A percentile compares a stretch with the other conserved stretches of the same genome.
phyloP scores from a whole-genome alignment of 441 rosid species.

The Populus tomentosa region DNA sequence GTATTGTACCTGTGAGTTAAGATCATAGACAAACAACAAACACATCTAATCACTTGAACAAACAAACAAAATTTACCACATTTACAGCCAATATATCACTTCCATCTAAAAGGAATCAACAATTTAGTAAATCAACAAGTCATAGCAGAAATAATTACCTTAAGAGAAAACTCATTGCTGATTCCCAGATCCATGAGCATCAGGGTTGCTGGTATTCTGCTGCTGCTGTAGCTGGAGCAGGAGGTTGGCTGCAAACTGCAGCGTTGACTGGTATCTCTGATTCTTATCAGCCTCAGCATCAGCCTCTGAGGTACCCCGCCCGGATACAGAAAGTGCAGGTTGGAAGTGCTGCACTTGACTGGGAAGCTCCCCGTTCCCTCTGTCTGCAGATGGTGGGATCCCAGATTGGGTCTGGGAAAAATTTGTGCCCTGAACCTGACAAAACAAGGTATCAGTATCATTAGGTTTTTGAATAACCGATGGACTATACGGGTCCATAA shows the following conservation, averaged over 20 bases:
- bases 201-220: conserved; percentile 36
- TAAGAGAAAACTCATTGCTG: conserved; percentile 35
- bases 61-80: background rate
- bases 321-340: conserved; percentile 43
- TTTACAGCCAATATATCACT: background rate
- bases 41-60: background rate
- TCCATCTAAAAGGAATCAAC: background rate
- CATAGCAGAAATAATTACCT: conserved; percentile 39
- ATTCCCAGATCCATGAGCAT: conserved; percentile 50
- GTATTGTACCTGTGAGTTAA: background rate
- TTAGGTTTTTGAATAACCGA: conserved; percentile 40
- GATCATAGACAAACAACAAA: background rate
- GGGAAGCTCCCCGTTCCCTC: conserved; percentile 39
- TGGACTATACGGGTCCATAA: conserved; percentile 39
- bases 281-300: conserved; percentile 84
- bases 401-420: conserved; percentile 43
- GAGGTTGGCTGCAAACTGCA: conserved; percentile 89
- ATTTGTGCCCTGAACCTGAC: conserved; percentile 45
- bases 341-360: conserved; percentile 52
- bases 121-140: conserved; percentile 2
- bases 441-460: conserved; percentile 32
- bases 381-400: conserved; percentile 41
- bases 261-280: conserved; percentile 87
- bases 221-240: conserved; percentile 88
- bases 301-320: conserved; percentile 49